These are phyloP conservation scores for Hypoxylon fuscum DNA, from an alignment of 495 filamentous ascomycete species.

Conservation along the genomic window DNA sequence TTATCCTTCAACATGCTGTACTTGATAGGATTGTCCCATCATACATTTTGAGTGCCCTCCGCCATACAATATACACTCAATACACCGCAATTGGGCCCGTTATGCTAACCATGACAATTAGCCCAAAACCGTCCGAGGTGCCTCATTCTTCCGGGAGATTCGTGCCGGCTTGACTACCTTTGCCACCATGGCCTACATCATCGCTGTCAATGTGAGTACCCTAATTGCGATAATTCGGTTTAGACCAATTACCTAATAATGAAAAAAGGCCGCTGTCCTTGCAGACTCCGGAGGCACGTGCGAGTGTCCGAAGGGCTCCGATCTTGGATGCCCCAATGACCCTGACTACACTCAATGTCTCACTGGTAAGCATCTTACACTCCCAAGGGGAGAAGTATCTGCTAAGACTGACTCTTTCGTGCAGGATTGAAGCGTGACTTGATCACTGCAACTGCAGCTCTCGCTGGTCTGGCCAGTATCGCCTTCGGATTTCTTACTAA, in stretches of 20 bases:
- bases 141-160: slow-evolving; percentile 78
- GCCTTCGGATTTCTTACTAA: slow-evolving; percentile 64
- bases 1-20: neutral
- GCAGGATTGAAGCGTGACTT: slow-evolving; percentile 75
- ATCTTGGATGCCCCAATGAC: slow-evolving; percentile 62
- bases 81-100: neutral
- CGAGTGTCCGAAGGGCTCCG: slow-evolving; percentile 62
- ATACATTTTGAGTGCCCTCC: too few species aligned
- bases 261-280: slow-evolving; percentile 60
- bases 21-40: slow-evolving; percentile 1
- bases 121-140: slow-evolving; percentile 64
- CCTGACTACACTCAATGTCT: slow-evolving; percentile 66
- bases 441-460: slow-evolving; percentile 79
- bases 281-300: slow-evolving; percentile 74
- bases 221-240: neutral
- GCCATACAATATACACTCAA: neutral
- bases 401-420: slow-evolving; percentile 9
- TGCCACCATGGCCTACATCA: slow-evolving; percentile 86
- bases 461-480: slow-evolving; percentile 64
- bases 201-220: slow-evolving; percentile 62
- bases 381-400: slow-evolving; percentile 19
- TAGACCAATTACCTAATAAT: slow-evolving; percentile 50
- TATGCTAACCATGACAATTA: slow-evolving; percentile 50
- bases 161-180: slow-evolving; percentile 86
- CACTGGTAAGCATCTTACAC: slow-evolving; percentile 39